Evolutionary conservation across 129 eudicot genomes (phyloP).

Genomic region (Arctium lappa): DNA sequence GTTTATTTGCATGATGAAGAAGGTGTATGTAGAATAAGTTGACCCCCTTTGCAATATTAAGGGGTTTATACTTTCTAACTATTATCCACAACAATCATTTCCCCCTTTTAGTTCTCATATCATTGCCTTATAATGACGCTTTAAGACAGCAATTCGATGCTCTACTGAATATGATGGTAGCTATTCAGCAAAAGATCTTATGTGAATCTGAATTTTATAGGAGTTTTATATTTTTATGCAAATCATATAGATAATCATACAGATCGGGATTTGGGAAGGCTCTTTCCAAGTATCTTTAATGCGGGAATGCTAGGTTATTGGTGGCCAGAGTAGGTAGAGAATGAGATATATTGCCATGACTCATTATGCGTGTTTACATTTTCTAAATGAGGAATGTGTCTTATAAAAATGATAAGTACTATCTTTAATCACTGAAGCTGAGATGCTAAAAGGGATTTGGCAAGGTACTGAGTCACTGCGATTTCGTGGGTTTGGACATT

Average conservation of each 20-base stretch:
- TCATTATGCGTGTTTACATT: background rate
- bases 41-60: background rate
- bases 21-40: background rate
- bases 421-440: background rate
- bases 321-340: background rate
- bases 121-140: background rate
- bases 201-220: background rate
- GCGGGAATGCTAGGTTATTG: background rate
- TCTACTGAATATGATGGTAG: background rate
- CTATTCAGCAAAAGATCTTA: background rate
- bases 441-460: background rate
- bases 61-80: background rate
- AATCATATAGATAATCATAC: background rate
- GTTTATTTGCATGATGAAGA: background rate
- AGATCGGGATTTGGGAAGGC: background rate
- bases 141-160: background rate
- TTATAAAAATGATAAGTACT: background rate
- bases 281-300: background rate
- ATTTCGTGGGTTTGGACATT: background rate
- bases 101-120: background rate
- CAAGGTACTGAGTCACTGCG: background rate
- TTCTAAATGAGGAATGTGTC: background rate
- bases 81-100: background rate
- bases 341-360: background rate
- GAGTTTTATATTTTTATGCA: background rate